Evolutionary conservation across 1,284 basidiomycete species (phyloP), one percentile per base, ranked within the genome.

Genomic region (Tausonia pullulans): DNA sequence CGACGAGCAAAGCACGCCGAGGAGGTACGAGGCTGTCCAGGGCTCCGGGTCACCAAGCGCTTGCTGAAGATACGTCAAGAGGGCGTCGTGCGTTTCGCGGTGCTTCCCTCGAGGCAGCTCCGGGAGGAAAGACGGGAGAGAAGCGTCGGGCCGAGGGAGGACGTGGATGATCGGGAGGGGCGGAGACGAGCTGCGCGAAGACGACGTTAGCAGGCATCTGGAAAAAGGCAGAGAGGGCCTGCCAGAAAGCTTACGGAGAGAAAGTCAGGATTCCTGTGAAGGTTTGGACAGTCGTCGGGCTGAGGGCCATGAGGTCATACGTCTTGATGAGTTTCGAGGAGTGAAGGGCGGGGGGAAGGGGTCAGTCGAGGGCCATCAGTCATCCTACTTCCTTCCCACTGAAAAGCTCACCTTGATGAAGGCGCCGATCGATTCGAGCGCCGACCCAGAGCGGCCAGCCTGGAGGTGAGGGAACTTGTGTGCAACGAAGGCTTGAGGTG

Each of bases 391-490:
- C 27, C 27, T 27, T 27, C 27, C 27, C 55, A 44, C 16, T 5
- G n/a, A 8, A 5, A 16, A 45, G 10, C 60, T 44, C 43, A 65
- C 64, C 64, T 65, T 65, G 60, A 65, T 16, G 55, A 56, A 65
- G 0, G 64, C 64, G n/a, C 64, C 64, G 3, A 49, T 14, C 14
- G 39, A 44, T 55, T 65, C 64, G 6, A 16, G 3, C 14, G 49
- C 9, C 48, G 45, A 6, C 9, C 41, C 49, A 16, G 27, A 5
- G 10, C 41, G 41, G 27, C 55, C 48, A 14, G 58, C 45, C 51
- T 65, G 40, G 46, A 51, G 50, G 58, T 51, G 46, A 6, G 65
- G 65, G 49, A 66, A 66, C 60, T 66, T 66, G 61, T 66, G 61
- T 6, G 56, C n/a, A 16, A 58, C 46, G 4, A 57, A 49, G 27